Conservation (phyloP, 225 moss, liverwort and hornwort species). For the Ulota crispa region DNA sequence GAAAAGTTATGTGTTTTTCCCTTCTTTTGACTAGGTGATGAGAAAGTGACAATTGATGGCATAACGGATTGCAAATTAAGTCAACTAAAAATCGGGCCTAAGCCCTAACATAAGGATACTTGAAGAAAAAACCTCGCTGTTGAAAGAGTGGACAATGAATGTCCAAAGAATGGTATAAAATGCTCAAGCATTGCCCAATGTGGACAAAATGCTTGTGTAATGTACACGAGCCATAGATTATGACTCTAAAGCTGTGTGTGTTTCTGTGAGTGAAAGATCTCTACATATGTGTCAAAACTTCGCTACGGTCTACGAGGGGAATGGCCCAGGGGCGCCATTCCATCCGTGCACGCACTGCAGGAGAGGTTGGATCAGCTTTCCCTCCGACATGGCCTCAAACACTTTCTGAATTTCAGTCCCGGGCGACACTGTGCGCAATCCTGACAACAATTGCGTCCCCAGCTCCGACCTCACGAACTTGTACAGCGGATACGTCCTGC, state of each 20-base stretch:
- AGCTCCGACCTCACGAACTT: background rate
- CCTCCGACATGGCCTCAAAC: background rate
- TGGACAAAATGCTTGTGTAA: background rate
- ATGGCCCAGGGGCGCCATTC: slow-evolving; percentile 13
- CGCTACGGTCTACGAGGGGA: background rate
- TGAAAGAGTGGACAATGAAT: background rate
- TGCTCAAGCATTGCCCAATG: background rate
- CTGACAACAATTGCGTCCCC: background rate
- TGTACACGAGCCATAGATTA: background rate
- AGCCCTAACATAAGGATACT: background rate
- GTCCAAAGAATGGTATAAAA: background rate
- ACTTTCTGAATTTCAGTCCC: slow-evolving; percentile 4
- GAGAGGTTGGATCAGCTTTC: background rate
- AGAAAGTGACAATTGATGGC: too few relatives aligned
- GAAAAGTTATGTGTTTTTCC: too few relatives aligned
- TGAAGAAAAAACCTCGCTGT: background rate
- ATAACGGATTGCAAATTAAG: too few relatives aligned
- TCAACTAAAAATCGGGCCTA: too few relatives aligned
- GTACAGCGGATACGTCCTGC: slow-evolving; percentile 6
- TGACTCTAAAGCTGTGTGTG: background rate
- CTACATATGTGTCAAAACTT: background rate
- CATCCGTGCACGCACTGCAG: background rate
- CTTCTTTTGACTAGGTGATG: too few relatives aligned
- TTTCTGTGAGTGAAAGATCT: background rate
- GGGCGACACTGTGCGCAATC: background rate